Base-by-base conservation (phyloP, 1,139 yeast species). In the Kurtzmaniella natalensis region DNA sequence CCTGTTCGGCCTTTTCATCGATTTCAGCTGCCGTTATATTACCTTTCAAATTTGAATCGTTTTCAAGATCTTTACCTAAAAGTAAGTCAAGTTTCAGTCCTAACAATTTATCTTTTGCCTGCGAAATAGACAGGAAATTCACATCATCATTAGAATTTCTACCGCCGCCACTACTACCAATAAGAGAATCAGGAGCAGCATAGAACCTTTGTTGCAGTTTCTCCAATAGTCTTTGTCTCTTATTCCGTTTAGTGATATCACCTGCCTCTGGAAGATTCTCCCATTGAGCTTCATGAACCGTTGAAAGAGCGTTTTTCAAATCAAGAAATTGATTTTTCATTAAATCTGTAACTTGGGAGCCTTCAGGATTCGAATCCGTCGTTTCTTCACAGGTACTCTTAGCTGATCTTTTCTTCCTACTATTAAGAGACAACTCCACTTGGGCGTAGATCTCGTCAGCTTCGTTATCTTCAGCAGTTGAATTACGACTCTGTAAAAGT, bases 191-290 rank as follows among this genome's bases (percentile, higher is more conserved):
- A 0, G 96, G 95, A 4, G 84, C 86, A 10, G 95, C 87, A 53
- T 87, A 89, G 27, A 74, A 75, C 37, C 96, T 60, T 44, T 79
- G 80, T 38, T 76, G 77, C 49, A 67, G 74, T 47, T 81, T 83
- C 33, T 76, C 74, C 37, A 80, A 69, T 30, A 78, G 56, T 33
- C 96, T 62, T 33, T 72, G 62, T 37, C 97, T 63, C 48, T 88
- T 87, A 53, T 88, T 87, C 40, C 78, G 64, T 46, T 81, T 72
- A 0, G 98, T 92, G 46, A 85, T 64, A 57, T 92, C 98, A 2
- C 88, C 86, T 1, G 88, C 94, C 42, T 87, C 96, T 0, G 98
- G 97, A 5, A 92, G 53, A 41, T 64, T 69, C 3, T 75, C 71
- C 98, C 98, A 92, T 48, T 89, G 81, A 2, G 76, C 82, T 15